Base-by-base conservation (phyloP, 2,329 filamentous ascomycete genomes). In the Colletotrichum higginsianum region DNA sequence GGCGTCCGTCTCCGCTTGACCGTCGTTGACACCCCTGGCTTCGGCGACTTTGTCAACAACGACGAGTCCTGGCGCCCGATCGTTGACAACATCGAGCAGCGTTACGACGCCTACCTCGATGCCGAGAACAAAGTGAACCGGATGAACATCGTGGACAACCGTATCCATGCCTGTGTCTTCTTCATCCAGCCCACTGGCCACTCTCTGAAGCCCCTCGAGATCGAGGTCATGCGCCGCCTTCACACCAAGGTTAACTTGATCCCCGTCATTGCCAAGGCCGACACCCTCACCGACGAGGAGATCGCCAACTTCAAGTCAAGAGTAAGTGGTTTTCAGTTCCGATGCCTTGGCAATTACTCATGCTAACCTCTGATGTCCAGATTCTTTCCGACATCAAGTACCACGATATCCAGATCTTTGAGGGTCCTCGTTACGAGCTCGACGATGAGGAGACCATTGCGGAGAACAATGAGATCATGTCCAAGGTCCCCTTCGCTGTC, bases 231-330 rank as follows among this genome's bases (percentile, higher is more conserved):
- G 96, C 95, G 96, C 85, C 93, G 96, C 81, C 92, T 99, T 74
- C 96, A 99, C 88, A 98, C 96, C 90, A 98, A 98, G 92, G 96
- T 99, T 90, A 99, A 99, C 90, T 86, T 99, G 84, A 99, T 99
- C 75, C 96, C 96, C 58, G 96, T 99, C 82, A 98, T 99, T 82
- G 96, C 96, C 84, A 99, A 99, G 90, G 92, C 96, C 38, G 96
- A 99, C 83, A 99, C 96, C 66, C 88, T 99, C 79, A 99, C 96
- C 74, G 96, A 99, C 76, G 96, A 98, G 82, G 96, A 99, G 86
- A 95, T 99, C 79, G 86, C 89, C 66, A 91, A 91, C 76, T 99
- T 99, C 91, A 99, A 99, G 91, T 90, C 94, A 79, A 93, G 96
- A 86, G 96, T 98, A 90, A 9, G 35, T 38, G 35, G 8, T 83